phyloP scores from a whole-genome alignment of 331 rosid genomes.

The Malus hybrid region DNA sequence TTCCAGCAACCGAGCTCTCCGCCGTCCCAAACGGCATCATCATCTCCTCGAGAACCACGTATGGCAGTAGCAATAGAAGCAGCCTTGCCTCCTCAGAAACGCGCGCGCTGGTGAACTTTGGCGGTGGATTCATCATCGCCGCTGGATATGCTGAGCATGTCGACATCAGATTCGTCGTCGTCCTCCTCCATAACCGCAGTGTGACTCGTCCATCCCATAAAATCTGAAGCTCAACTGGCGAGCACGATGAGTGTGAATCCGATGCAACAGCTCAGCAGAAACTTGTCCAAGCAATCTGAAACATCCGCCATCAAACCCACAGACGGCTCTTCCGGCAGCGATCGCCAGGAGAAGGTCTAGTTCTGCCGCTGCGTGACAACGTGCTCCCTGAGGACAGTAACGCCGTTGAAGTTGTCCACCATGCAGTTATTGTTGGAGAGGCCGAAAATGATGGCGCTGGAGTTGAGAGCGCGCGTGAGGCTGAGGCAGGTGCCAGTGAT shows the following conservation, averaged over 20 bases:
- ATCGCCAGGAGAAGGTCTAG: conserved; percentile 82
- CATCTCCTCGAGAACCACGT: conserved; percentile 41
- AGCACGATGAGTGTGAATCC: conserved; percentile 45
- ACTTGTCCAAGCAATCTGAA: conserved; percentile 8
- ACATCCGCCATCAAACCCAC: no score
- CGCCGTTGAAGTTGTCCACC: conserved; percentile 62
- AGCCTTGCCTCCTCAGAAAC: conserved; percentile 13
- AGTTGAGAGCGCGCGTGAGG: conserved; percentile 80
- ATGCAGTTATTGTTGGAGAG: conserved; percentile 84
- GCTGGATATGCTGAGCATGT: no score
- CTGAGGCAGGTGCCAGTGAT: conserved; percentile 12
- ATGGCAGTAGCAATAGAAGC: conserved; percentile 18
- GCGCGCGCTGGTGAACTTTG: conserved; percentile 28
- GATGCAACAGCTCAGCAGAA: conserved; percentile 54
- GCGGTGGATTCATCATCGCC: conserved; percentile 2
- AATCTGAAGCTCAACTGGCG: conserved; percentile 37
- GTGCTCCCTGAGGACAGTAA: conserved; percentile 82
- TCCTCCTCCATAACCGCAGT: conserved; percentile 1
- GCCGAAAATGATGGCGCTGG: conserved; percentile 79
- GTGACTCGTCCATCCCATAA: conserved; percentile 43
- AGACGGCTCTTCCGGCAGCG: conserved; percentile 59
- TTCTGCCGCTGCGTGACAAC: conserved; percentile 69
- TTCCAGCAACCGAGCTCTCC: conserved; percentile 84
- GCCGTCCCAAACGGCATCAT: conserved; percentile 80
- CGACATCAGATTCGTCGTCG: no score